Percentiles rank a stretch among this genome's conserved stretches.
Evolutionary conservation across 352 stramenopile species (phyloP).

Genomic region (Poterioochromonas sp.): DNA sequence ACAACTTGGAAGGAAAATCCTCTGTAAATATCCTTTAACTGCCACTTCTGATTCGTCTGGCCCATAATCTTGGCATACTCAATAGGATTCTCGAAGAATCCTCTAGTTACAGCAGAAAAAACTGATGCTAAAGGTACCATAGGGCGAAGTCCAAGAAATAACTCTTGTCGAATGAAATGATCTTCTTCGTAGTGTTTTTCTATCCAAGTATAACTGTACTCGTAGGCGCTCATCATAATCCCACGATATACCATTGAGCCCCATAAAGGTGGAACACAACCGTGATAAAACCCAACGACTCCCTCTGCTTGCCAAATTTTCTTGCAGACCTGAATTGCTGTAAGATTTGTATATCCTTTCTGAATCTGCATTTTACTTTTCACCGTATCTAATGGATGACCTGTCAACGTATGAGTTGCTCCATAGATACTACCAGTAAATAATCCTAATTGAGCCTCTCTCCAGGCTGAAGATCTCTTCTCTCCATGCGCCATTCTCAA

Average conservation of each 20-base stretch:
- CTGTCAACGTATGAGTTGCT: slow-evolving; percentile 23
- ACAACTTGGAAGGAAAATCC: slow-evolving; percentile 27
- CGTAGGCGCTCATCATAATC: slow-evolving; percentile 37
- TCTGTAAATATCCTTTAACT: slow-evolving; percentile 31
- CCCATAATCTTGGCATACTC: slow-evolving; percentile 40
- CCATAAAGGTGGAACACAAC: slow-evolving; percentile 35
- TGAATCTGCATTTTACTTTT: slow-evolving; percentile 37
- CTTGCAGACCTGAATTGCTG: background rate
- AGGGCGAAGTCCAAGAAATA: slow-evolving; percentile 25
- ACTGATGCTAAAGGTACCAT: slow-evolving; percentile 34
- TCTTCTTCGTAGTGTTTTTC: slow-evolving; percentile 10
- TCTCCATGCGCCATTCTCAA: slow-evolving; percentile 26
- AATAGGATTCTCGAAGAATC: slow-evolving; percentile 33
- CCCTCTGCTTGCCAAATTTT: slow-evolving; percentile 24
- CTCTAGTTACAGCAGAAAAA: slow-evolving; percentile 11
- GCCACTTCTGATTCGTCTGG: slow-evolving; percentile 33
- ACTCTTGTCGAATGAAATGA: background rate
- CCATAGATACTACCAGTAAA: slow-evolving; percentile 33
- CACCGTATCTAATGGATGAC: slow-evolving; percentile 27
- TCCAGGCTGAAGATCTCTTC: background rate
- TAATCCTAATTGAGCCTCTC: slow-evolving; percentile 33
- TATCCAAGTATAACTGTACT: slow-evolving; percentile 29
- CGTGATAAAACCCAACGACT: slow-evolving; percentile 20
- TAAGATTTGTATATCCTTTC: background rate
- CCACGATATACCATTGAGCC: slow-evolving; percentile 35